Percentiles rank a stretch among this genome's conserved stretches.
These are phyloP conservation scores for Sporothrix euskadiensis DNA, from an alignment of 2,329 filamentous ascomycete genomes.

Conservation along the genomic window DNA sequence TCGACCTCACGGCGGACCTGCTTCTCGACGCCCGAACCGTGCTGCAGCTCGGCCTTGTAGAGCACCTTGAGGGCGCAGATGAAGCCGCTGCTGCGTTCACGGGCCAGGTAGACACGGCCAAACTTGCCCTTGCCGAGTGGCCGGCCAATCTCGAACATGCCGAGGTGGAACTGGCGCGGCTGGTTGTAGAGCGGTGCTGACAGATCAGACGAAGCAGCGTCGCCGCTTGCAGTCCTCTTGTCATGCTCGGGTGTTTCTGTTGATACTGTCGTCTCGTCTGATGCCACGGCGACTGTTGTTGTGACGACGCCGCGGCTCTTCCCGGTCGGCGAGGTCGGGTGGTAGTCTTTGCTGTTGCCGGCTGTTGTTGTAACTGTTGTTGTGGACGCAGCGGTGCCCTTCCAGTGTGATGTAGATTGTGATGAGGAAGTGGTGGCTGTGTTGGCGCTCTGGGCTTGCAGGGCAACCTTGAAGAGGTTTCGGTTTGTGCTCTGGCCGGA, in stretches of 20 bases:
- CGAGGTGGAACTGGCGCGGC: constrained; percentile 74
- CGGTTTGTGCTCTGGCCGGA: constrained; percentile 59
- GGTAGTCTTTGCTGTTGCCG: constrained; percentile 30
- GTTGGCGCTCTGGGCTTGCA: constrained; percentile 75
- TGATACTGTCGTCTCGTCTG: not conserved
- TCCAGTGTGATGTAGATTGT: constrained; percentile 14
- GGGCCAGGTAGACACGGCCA: constrained; percentile 80
- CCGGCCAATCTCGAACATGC: constrained; percentile 92
- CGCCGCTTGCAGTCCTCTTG: not conserved
- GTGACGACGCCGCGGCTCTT: constrained; percentile 32
- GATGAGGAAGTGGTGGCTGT: constrained; percentile 67
- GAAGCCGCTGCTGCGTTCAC: constrained; percentile 75
- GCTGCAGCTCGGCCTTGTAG: constrained; percentile 79
- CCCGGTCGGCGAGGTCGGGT: constrained; percentile 45
- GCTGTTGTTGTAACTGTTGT: constrained; percentile 56
- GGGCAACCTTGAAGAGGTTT: constrained; percentile 78
- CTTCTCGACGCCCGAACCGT: constrained; percentile 76
- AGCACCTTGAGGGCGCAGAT: constrained; percentile 85
- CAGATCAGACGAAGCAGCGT: not conserved
- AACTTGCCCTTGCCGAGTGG: constrained; percentile 87
- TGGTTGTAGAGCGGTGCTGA: constrained; percentile 32
- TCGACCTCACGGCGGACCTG: constrained; percentile 86
- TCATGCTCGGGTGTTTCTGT: constrained; percentile 15
- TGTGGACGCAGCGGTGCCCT: constrained; percentile 48
- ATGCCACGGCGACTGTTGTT: constrained; percentile 3